phyloP scores from a whole-genome alignment of 129 eudicot species.

The Arctium lappa region DNA sequence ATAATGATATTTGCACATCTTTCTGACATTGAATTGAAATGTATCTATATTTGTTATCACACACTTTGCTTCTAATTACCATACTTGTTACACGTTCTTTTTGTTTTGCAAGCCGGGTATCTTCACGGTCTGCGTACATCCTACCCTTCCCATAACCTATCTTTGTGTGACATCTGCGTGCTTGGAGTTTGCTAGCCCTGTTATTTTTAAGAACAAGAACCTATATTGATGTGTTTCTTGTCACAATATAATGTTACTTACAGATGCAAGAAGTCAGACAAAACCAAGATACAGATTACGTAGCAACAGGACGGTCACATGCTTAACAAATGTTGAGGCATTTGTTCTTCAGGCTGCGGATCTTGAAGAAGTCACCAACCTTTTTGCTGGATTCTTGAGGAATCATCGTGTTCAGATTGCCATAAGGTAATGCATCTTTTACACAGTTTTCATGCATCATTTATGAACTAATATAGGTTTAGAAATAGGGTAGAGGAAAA shows the following conservation, averaged over 20 bases:
- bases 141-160: no score
- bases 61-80: no score
- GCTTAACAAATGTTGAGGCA: slow-evolving; percentile 75
- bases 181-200: no score
- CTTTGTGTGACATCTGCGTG: neutral
- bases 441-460: neutral
- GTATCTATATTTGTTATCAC: no score
- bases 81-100: no score
- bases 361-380: slow-evolving; percentile 74
- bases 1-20: neutral
- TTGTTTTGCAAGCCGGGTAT: no score
- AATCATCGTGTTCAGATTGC: slow-evolving; percentile 73
- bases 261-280: slow-evolving; percentile 46
- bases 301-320: slow-evolving; percentile 63
- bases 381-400: slow-evolving; percentile 56
- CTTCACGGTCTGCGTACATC: no score
- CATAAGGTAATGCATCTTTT: slow-evolving; percentile 48
- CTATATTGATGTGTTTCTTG: neutral
- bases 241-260: neutral
- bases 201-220: neutral
- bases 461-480: neutral
- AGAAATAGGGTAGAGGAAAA: neutral
- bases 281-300: slow-evolving; percentile 42
- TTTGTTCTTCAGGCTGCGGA: slow-evolving; percentile 64
- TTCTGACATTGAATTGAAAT: neutral